phyloP scores from a whole-genome alignment of 441 rosid genomes.

The Brassica balearica region DNA sequence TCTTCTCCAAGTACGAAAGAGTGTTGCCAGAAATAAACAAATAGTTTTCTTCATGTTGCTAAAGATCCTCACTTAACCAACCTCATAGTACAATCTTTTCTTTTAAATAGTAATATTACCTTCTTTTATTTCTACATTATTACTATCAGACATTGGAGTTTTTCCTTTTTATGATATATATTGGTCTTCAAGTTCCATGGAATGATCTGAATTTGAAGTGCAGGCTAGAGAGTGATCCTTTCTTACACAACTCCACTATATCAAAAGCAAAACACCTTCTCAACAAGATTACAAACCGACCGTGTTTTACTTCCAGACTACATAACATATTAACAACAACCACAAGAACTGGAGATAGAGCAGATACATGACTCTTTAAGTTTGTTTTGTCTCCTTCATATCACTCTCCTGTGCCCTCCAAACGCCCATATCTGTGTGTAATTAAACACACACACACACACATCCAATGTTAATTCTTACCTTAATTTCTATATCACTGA shows the following conservation, averaged over 20 bases:
- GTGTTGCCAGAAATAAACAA: slow-evolving; percentile 2
- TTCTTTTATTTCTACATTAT: neutral
- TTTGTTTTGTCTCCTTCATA: slow-evolving; percentile 42
- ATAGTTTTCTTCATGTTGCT: slow-evolving; percentile 2
- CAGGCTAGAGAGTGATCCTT: neutral
- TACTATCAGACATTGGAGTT: slow-evolving; percentile 20
- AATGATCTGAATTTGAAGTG: neutral
- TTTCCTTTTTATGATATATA: slow-evolving; percentile 16
- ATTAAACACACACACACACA: neutral
- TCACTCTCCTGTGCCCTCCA: slow-evolving; percentile 82
- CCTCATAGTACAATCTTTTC: neutral
- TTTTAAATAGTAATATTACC: slow-evolving; percentile 16
- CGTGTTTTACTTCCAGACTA: slow-evolving; percentile 25
- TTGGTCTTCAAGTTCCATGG: neutral
- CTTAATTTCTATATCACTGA: too few species aligned
- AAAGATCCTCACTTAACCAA: neutral
- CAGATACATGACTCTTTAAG: slow-evolving; percentile 18
- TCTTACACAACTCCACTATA: neutral
- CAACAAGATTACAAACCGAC: slow-evolving; percentile 41
- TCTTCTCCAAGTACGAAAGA: slow-evolving; percentile 8
- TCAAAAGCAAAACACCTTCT: slow-evolving; percentile 27
- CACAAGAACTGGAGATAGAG: slow-evolving; percentile 20
- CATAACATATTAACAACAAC: slow-evolving; percentile 26
- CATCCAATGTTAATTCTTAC: too few species aligned
- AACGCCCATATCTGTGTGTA: slow-evolving; percentile 80